Evolutionary conservation across 192 early-diverging fungal species (phyloP), one percentile per base, ranked within the genome.

Genomic region (Coemansia reversa): DNA sequence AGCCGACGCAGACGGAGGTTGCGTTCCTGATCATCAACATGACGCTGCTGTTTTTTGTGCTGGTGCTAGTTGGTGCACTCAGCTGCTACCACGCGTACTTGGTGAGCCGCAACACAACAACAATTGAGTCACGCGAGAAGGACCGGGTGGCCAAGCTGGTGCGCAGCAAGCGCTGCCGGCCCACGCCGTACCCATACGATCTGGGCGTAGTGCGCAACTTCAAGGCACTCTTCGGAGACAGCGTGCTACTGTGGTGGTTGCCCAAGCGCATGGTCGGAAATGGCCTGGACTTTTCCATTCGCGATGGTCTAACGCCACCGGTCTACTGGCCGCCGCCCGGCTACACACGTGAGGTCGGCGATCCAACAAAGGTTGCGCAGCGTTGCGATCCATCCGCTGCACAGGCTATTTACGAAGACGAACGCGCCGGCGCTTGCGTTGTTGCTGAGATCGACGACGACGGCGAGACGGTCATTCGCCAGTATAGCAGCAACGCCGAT

Each of bases 171-270:
- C 65, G 66, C 33, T 79, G 77, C 65, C 85, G 86, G 51, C 79
- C 90, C 16, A 72, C 89, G 7, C 85, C 94, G 18, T 94, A 89
- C 68, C 94, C 96, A 3, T 98, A 93, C 72, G 87, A 94, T 74
- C 64, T 96, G 29, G 93, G 94, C 7, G 58, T 82, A 7, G 61
- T 87, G 62, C 74, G 72, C 45, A 98, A 98, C 66, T 75, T 95
- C 28, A 77, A 85, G 55, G 62, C 82, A 12, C 85, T 96, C 14
- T 84, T 98, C 54, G 96, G 92, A n/a, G 62, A 70, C 2, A 82
- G 72, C 54, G 67, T 83, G 16, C 65, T 86, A 65, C 70, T 92
- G 4, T 98, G 94, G 96, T 85, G 88, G 69, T 70, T 89, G 70
- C 93, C 94, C 18, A 75, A 84, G 63, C 55, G 48, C 1, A 74